Conservation (phyloP, 73 alveolate species). For the Urostyla sp. region DNA sequence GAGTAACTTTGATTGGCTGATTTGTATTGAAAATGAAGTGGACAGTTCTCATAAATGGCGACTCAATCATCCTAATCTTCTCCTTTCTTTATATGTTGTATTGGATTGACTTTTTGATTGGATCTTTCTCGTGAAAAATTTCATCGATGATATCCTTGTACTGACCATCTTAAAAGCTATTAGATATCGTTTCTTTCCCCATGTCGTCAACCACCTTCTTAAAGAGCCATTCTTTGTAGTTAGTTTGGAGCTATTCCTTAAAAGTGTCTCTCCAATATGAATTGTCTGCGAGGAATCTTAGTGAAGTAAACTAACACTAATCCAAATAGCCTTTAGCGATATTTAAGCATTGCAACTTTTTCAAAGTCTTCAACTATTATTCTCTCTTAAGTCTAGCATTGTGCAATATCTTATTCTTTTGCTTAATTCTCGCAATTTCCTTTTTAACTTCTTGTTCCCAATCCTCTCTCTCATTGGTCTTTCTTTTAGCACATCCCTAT, state of each 20-base stretch:
- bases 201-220: conserved; percentile 69
- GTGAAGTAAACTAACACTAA: conserved; percentile 49
- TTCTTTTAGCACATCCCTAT: conserved; percentile 84
- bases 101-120: conserved; percentile 34
- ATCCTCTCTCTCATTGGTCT: conserved; percentile 86
- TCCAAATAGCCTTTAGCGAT: conserved; percentile 77
- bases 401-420: conserved; percentile 72
- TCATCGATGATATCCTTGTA: conserved; percentile 14
- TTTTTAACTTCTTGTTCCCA: conserved; percentile 74
- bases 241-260: conserved; percentile 70
- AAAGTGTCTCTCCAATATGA: conserved; percentile 74
- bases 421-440: conserved; percentile 76
- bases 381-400: conserved; percentile 66
- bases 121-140: conserved; percentile 28
- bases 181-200: conserved; percentile 41
- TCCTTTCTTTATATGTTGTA: conserved; percentile 43
- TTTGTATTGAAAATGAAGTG: conserved; percentile 40
- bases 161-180: conserved; percentile 13
- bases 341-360: conserved; percentile 72
- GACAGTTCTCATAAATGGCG: conserved; percentile 24
- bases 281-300: conserved; percentile 65
- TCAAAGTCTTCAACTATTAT: conserved; percentile 59
- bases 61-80: conserved; percentile 57
- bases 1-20: conserved; percentile 9
- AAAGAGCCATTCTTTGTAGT: conserved; percentile 80